phyloP scores from a whole-genome alignment of 495 filamentous ascomycete species.

The Aspergillus ellipticus region DNA sequence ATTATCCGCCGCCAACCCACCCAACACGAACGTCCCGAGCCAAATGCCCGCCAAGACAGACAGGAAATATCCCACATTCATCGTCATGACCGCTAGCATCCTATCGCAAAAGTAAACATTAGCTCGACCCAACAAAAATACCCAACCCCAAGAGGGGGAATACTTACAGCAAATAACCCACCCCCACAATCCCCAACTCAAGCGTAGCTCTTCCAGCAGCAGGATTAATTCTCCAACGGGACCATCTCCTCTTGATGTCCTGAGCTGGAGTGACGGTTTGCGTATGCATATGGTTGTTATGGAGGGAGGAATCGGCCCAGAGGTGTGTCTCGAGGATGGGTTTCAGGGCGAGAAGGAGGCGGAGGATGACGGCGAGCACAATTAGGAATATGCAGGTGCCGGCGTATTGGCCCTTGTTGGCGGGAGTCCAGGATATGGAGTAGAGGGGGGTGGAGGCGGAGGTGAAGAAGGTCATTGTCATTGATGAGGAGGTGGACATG shows the following conservation, averaged over 20 bases:
- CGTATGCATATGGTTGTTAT: background rate
- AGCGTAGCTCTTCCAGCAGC: conserved; percentile 22
- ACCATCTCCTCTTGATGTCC: conserved; percentile 23
- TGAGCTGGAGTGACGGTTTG: background rate
- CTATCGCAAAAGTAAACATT: conserved; percentile 9
- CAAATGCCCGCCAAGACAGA: conserved; percentile 26
- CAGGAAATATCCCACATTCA: conserved; percentile 33
- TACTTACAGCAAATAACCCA: conserved; percentile 27
- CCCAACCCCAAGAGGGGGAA: background rate
- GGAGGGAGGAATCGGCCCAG: conserved; percentile 19
- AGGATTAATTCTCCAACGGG: conserved; percentile 26
- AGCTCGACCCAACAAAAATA: background rate
- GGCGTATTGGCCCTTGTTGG: conserved; percentile 24
- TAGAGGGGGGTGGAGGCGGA: conserved; percentile 25
- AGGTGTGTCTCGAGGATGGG: conserved; percentile 20
- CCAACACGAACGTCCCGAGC: conserved; percentile 29
- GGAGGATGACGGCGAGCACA: conserved; percentile 23
- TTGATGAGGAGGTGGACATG: conserved; percentile 24
- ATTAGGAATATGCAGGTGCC: conserved; percentile 32
- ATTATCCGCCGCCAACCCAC: conserved; percentile 26
- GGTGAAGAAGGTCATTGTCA: conserved; percentile 32
- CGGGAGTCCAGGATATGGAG: conserved; percentile 21
- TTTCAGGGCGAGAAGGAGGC: conserved; percentile 22
- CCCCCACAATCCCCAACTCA: conserved; percentile 21
- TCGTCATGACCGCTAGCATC: conserved; percentile 33